A percentile compares a stretch with the other conserved stretches of the same genome.
phyloP scores from a whole-genome alignment of 208 protist species.

The Kentomonas sorsogonicus region DNA sequence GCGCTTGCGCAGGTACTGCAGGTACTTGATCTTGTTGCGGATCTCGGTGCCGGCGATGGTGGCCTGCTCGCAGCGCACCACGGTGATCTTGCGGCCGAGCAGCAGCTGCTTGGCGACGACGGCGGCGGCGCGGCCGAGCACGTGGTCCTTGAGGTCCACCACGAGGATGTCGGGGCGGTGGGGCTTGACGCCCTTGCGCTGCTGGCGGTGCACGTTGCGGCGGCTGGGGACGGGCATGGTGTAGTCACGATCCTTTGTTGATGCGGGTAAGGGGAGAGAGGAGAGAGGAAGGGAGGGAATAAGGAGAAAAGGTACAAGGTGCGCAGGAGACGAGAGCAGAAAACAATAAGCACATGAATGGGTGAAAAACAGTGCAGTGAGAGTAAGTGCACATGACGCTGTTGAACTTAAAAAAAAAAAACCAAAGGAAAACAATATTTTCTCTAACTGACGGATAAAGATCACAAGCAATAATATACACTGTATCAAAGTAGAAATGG shows the following conservation, averaged over 20 bases:
- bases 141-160: conserved; percentile 97
- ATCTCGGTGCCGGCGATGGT: conserved; percentile 94
- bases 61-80: conserved; percentile 96
- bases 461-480: too few relatives aligned
- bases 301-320: not conserved
- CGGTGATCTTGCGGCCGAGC: conserved; percentile 94
- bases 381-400: not conserved
- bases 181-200: conserved; percentile 74
- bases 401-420: too few relatives aligned
- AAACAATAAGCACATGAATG: not conserved
- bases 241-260: too few relatives aligned
- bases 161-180: conserved; percentile 89
- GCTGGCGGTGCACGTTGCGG: conserved; percentile 46
- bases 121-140: conserved; percentile 96
- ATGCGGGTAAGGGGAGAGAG: too few relatives aligned
- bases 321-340: not conserved
- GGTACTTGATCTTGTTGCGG: conserved; percentile 97
- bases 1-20: conserved; percentile 93
- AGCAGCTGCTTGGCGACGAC: conserved; percentile 98
- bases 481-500: too few relatives aligned
- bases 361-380: not conserved
- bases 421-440: too few relatives aligned
- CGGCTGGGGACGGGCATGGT: conserved; percentile 71
- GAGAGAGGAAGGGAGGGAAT: too few relatives aligned
- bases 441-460: too few relatives aligned